phyloP scores from a whole-genome alignment of 176 grass and related monocot genomes.

The maize (Zea mays) region DNA sequence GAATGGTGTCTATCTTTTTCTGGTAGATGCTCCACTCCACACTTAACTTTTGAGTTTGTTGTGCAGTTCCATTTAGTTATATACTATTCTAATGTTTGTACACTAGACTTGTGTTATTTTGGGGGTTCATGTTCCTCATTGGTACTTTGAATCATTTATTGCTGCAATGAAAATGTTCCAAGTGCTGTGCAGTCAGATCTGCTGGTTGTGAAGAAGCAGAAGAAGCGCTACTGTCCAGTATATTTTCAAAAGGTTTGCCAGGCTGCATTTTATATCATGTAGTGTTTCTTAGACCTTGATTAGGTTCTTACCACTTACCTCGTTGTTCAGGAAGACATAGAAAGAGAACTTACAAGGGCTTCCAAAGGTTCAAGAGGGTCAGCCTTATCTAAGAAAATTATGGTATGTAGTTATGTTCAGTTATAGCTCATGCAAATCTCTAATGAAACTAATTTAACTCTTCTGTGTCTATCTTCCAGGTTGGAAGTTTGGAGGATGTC shows the following conservation, averaged over 20 bases:
- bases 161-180: not conserved
- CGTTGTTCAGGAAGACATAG: conserved; percentile 81
- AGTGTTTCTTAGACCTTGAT: not conserved
- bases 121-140: not conserved
- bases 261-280: conserved; percentile 9
- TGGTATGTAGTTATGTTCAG: conserved; percentile 46
- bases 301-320: conserved; percentile 26
- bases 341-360: conserved; percentile 72
- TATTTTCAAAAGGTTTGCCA: conserved; percentile 90
- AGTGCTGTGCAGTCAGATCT: conserved; percentile 79
- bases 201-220: conserved; percentile 89
- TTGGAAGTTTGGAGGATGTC: conserved; percentile 94
- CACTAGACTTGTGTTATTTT: not conserved
- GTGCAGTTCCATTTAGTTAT: not conserved
- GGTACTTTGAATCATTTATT: not conserved
- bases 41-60: conserved; percentile 16
- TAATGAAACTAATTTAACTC: conserved; percentile 15
- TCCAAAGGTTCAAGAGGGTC: conserved; percentile 64
- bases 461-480: conserved; percentile 53
- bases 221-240: conserved; percentile 88
- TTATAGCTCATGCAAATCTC: conserved; percentile 14
- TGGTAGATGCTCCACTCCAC: not conserved
- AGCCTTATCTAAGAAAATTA: conserved; percentile 71
- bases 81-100: not conserved
- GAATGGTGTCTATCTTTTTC: not conserved